phyloP scores from a whole-genome alignment of 441 rosid genomes.

The Theobroma grandiflorum region DNA sequence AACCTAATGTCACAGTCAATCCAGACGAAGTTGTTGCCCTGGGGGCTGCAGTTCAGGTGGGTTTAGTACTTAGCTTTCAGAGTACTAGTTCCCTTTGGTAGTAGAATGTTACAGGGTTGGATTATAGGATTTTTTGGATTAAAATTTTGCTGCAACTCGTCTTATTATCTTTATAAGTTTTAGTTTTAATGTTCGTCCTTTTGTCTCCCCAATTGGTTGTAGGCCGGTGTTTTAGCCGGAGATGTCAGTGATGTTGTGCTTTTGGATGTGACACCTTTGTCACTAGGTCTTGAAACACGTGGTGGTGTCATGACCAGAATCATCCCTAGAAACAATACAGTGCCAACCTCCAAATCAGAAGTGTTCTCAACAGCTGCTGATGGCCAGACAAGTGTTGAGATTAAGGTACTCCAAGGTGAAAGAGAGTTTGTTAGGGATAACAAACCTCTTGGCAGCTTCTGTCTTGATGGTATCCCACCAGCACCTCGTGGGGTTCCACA shows the following conservation, averaged over 20 bases:
- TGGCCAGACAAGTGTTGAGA: constrained; percentile 96
- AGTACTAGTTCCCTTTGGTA: neutral
- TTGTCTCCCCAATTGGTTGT: constrained; percentile 3
- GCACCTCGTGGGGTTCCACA: constrained; percentile 98
- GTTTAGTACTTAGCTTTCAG: neutral
- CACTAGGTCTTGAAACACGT: constrained; percentile 89
- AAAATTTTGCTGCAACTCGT: neutral
- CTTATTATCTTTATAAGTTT: neutral
- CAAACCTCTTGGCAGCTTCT: constrained; percentile 88
- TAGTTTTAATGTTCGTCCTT: neutral
- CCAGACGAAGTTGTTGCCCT: constrained; percentile 96
- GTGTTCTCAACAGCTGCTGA: constrained; percentile 98
- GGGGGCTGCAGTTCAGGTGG: constrained; percentile 96
- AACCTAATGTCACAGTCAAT: constrained; percentile 88
- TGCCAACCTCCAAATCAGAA: constrained; percentile 94
- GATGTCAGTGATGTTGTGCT: constrained; percentile 93
- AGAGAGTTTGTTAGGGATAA: constrained; percentile 93
- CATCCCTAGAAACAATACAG: constrained; percentile 84
- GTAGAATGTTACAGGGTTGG: neutral
- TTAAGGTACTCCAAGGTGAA: constrained; percentile 93
- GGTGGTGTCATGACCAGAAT: constrained; percentile 95
- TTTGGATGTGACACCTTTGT: constrained; percentile 87
- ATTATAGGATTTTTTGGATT: neutral
- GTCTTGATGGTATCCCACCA: constrained; percentile 91
- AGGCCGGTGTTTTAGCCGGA: constrained; percentile 96